Base-by-base conservation (phyloP, 1,284 basidiomycete genomes). In the Kwoniella shivajii region DNA sequence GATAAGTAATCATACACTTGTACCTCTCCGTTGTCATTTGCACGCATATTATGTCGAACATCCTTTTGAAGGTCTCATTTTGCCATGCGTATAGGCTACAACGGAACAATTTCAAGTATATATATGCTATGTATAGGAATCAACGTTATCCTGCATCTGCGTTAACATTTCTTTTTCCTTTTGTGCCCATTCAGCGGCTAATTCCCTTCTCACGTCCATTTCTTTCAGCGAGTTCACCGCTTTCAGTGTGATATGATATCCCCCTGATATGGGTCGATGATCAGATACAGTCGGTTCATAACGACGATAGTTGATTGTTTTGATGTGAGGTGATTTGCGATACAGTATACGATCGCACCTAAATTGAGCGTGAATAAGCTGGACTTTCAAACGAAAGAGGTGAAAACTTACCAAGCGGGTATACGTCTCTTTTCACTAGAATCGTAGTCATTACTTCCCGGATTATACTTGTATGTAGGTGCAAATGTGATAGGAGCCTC, bases 391-490 rank as follows among this genome's bases (percentile, higher is more conserved):
- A 14, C 4, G 18, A 20, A 24, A n/a, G 22, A 14, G 36, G 24
- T 6, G 14, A 41, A 11, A 3, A 65, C 66, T 59, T 41, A 74
- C 92, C 94, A 98, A 0, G 94, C 92, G 0, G 94, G 95, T 7
- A 87, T 83, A 0, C 95, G 85, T 22, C 84, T 83, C 76, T 98
- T 98, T 71, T 92, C 90, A 1, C 88, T 90, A 2, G 87, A 82
- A 73, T 99, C 95, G 71, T 90, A 99, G 59, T 86, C 84, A 69
- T 84, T 75, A 6, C 89, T 86, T 4, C 84, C 80, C 1, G 84
- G 85, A 73, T 97, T 90, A 78, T 96, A 98, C 78, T 98, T 98
- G 85, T 98, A 99, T 18, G 95, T 99, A 14, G 94, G 94, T 18
- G 84, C 72, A 69, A 94, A 96, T 0, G 80, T 84, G 61, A 96